Conservation (phyloP, 2,329 filamentous ascomycete species). For the Dothidotthia symphoricarpi region DNA sequence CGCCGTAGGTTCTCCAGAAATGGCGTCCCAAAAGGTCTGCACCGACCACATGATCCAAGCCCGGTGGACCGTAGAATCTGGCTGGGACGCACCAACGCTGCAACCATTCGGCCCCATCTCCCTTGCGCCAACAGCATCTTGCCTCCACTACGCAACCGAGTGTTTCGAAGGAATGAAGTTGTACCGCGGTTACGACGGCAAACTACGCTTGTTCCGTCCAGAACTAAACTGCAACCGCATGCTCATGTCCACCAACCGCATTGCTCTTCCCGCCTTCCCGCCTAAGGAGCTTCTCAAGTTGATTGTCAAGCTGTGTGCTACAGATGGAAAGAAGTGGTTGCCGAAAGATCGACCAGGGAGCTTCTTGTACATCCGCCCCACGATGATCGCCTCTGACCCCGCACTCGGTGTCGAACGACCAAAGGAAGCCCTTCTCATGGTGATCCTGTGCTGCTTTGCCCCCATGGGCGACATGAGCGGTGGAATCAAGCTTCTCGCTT, state of each 20-base stretch:
- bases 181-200: constrained; percentile 66
- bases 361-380: constrained; percentile 83
- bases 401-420: constrained; percentile 80
- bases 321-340: constrained; percentile 77
- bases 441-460: constrained; percentile 60
- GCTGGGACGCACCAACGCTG: constrained; percentile 73
- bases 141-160: constrained; percentile 85
- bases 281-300: constrained; percentile 71
- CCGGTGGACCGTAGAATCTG: constrained; percentile 62
- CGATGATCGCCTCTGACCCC: constrained; percentile 78
- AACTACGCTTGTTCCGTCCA: constrained; percentile 75
- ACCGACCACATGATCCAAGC: constrained; percentile 89
- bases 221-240: constrained; percentile 68
- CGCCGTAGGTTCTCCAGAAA: constrained; percentile 41
- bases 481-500: constrained; percentile 70
- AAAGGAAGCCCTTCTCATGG: constrained; percentile 81
- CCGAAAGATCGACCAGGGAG: constrained; percentile 64
- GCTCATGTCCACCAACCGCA: constrained; percentile 56
- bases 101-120: constrained; percentile 74
- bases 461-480: constrained; percentile 41
- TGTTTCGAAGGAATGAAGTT: constrained; percentile 87
- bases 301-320: constrained; percentile 67
- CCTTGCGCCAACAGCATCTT: constrained; percentile 77
- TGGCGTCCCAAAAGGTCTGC: constrained; percentile 47
- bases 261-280: constrained; percentile 72